These are phyloP conservation scores for Ophiostoma sp. DNA, from an alignment of 2,329 filamentous ascomycete genomes.

Conservation along the genomic window DNA sequence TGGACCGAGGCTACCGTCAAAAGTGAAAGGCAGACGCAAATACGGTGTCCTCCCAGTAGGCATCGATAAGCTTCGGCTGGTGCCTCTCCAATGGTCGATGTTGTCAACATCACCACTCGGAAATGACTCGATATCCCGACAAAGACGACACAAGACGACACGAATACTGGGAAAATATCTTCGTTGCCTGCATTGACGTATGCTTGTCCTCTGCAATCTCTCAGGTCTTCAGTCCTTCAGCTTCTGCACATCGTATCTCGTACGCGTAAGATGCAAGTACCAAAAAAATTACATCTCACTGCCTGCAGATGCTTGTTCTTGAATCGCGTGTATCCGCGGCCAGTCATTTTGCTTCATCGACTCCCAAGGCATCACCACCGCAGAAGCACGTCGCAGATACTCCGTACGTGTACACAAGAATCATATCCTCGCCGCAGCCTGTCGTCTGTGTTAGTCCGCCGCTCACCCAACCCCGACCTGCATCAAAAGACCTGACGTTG, in stretches of 20 bases:
- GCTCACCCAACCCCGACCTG: not conserved
- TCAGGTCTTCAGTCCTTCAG: not conserved
- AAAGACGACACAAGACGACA: not conserved
- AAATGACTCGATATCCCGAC: not conserved
- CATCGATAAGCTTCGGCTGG: not conserved
- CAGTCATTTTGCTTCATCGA: not conserved
- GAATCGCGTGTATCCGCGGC: not conserved
- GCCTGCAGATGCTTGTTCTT: not conserved
- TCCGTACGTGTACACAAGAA: not conserved
- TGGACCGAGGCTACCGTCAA: too few relatives aligned
- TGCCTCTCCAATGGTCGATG: not conserved
- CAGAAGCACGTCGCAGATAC: not conserved
- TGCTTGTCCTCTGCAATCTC: not conserved
- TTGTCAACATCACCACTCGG: not conserved
- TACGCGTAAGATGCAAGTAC: not conserved
- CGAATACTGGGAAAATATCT: not conserved
- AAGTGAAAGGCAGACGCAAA: not conserved
- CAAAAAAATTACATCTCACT: not conserved
- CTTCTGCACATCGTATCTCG: slow-evolving; percentile 4
- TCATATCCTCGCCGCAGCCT: not conserved
- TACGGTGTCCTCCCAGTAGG: not conserved
- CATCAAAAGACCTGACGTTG: not conserved
- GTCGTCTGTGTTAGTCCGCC: not conserved
- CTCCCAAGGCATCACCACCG: not conserved
- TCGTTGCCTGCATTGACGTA: not conserved